Conservation (phyloP, 2,329 filamentous ascomycete genomes). For the Penicillium corylophilum region DNA sequence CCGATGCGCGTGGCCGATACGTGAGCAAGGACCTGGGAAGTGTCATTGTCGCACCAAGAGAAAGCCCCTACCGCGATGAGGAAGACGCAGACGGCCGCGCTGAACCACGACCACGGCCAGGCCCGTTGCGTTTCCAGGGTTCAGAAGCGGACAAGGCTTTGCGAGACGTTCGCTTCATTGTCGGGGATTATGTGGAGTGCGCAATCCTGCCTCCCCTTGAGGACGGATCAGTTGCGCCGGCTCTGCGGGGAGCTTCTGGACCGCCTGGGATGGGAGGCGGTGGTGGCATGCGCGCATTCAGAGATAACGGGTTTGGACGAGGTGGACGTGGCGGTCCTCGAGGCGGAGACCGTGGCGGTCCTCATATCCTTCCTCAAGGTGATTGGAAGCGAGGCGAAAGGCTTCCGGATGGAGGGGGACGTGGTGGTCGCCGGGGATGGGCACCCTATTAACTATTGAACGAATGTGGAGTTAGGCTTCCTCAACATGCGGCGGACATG, state of each 20-base stretch:
- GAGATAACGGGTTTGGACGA: slow-evolving; percentile 49
- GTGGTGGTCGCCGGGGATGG: slow-evolving; percentile 42
- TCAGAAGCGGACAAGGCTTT: slow-evolving; percentile 72
- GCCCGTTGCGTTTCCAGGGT: slow-evolving; percentile 46
- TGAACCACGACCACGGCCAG: slow-evolving; percentile 31
- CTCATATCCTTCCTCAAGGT: slow-evolving; percentile 34
- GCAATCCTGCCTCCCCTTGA: slow-evolving; percentile 73
- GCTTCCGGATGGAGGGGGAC: slow-evolving; percentile 39
- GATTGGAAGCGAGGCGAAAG: slow-evolving; percentile 53
- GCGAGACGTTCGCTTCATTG: slow-evolving; percentile 74
- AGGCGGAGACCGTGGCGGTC: slow-evolving; percentile 42
- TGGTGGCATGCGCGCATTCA: slow-evolving; percentile 42
- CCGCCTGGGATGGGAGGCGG: slow-evolving; percentile 35
- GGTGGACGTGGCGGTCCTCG: slow-evolving; percentile 42
- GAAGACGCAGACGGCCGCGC: slow-evolving; percentile 42
- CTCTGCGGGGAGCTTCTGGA: slow-evolving; percentile 24
- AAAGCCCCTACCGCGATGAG: slow-evolving; percentile 25
- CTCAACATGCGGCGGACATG: not conserved
- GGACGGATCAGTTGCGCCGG: slow-evolving; percentile 70
- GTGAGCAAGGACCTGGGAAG: slow-evolving; percentile 79
- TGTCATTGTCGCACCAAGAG: slow-evolving; percentile 64
- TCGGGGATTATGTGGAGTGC: slow-evolving; percentile 84
- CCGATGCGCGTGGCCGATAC: slow-evolving; percentile 59
- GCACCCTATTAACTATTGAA: slow-evolving; percentile 38
- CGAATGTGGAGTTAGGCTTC: not conserved